phyloP scores from a whole-genome alignment of 164 flowering plant genomes.

The Houttuynia cordata region DNA sequence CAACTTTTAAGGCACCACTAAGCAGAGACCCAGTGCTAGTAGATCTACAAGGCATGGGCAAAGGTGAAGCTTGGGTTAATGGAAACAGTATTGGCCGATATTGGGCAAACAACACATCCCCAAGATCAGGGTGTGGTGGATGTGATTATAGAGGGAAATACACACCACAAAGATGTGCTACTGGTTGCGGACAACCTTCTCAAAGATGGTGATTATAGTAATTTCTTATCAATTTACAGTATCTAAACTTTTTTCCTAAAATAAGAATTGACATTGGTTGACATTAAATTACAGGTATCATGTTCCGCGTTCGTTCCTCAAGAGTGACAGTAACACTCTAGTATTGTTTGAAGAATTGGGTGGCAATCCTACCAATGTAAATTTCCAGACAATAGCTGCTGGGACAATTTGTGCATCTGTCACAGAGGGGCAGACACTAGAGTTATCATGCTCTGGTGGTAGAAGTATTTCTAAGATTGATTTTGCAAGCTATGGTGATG shows the following conservation, averaged over 20 bases:
- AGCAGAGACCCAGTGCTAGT: slow-evolving; percentile 58
- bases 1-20: slow-evolving; percentile 50
- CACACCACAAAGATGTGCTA: slow-evolving; percentile 20
- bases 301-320: slow-evolving; percentile 41
- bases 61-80: slow-evolving; percentile 73
- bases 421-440: slow-evolving; percentile 21
- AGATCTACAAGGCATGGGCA: slow-evolving; percentile 59
- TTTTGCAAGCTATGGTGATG: slow-evolving; percentile 53
- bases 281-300: slow-evolving; percentile 35
- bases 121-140: slow-evolving; percentile 20
- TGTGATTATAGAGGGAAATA: slow-evolving; percentile 72
- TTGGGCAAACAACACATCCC: slow-evolving; percentile 46
- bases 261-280: neutral
- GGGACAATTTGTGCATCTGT: slow-evolving; percentile 33
- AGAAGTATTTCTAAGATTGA: slow-evolving; percentile 24
- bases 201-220: slow-evolving; percentile 47
- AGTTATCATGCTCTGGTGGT: slow-evolving; percentile 34
- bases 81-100: slow-evolving; percentile 54
- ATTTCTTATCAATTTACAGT: neutral
- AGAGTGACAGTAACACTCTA: slow-evolving; percentile 24
- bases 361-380: slow-evolving; percentile 37
- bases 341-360: slow-evolving; percentile 57
- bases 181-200: slow-evolving; percentile 51
- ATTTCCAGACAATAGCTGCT: slow-evolving; percentile 28
- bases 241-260: neutral